Conservation (phyloP, 2,329 filamentous ascomycete species). For the Pseudogymnoascus sp. region DNA sequence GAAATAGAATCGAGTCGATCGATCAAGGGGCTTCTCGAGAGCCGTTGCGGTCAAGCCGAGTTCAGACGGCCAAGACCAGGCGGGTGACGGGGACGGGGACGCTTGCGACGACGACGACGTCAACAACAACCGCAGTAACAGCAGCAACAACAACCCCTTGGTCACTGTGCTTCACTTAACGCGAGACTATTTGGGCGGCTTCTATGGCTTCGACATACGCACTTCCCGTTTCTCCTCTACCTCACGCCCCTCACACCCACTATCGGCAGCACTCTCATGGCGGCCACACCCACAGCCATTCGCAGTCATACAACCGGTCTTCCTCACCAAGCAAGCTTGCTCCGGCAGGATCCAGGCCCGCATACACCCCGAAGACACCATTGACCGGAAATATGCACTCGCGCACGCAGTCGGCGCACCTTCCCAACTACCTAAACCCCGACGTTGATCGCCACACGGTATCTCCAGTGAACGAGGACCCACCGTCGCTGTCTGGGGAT, state of each 20-base stretch:
- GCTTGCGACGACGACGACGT: constrained; percentile 29
- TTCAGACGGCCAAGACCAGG: constrained; percentile 3
- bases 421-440: background rate
- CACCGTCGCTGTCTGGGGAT: background rate
- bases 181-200: background rate
- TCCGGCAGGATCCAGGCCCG: background rate
- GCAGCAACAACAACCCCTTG: background rate
- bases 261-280: constrained; percentile 14
- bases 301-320: constrained; percentile 15
- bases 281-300: constrained; percentile 11
- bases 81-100: background rate
- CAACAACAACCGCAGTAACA: constrained; percentile 31
- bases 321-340: constrained; percentile 15
- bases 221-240: constrained; percentile 26
- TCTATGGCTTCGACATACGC: constrained; percentile 28
- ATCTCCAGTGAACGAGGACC: background rate
- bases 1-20: background rate
- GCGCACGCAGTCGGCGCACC: constrained; percentile 7
- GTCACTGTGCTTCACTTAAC: background rate
- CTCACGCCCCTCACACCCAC: constrained; percentile 18
- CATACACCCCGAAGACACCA: background rate
- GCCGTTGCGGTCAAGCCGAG: background rate
- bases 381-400: background rate
- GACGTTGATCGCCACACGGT: background rate
- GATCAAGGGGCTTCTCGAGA: background rate